Percentiles rank a stretch among this genome's conserved stretches.
phyloP scores from a whole-genome alignment of 176 grass and related monocot species.

The Aegilops tauschii region DNA sequence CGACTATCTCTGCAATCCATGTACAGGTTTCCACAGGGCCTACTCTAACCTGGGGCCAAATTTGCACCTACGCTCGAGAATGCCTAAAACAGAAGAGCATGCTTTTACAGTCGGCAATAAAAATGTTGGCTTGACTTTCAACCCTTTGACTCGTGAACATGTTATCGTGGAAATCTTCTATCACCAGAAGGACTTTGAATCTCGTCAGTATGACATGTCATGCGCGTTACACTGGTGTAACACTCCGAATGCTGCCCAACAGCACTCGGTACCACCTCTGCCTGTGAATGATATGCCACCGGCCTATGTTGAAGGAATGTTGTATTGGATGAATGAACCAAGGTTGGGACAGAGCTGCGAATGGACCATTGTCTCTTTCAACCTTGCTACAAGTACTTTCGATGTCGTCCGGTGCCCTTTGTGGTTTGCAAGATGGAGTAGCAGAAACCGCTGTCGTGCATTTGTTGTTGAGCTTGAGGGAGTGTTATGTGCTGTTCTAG shows the following conservation, averaged over 20 bases:
- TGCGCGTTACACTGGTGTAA: background rate
- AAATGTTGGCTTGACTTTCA: conserved; percentile 20
- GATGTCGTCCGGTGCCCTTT: no score
- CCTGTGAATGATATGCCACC: conserved; percentile 20
- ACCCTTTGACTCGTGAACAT: background rate
- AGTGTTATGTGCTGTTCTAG: no score
- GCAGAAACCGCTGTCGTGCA: no score
- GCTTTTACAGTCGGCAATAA: conserved; percentile 5
- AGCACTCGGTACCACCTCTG: background rate
- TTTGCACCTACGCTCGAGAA: background rate
- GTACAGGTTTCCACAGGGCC: background rate
- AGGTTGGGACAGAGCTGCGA: no score
- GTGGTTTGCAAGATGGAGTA: no score
- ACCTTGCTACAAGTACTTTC: no score
- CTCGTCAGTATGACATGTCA: background rate
- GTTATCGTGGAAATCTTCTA: conserved; percentile 4
- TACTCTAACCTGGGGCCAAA: background rate
- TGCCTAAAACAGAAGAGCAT: background rate
- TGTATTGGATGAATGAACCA: conserved; percentile 16
- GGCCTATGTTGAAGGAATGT: background rate
- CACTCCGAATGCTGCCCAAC: background rate
- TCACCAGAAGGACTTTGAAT: background rate
- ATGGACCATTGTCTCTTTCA: no score
- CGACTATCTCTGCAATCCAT: conserved; percentile 21
- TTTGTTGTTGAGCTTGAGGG: no score